phyloP scores from a whole-genome alignment of 306 rosid species.

The Acmispon strigosus region DNA sequence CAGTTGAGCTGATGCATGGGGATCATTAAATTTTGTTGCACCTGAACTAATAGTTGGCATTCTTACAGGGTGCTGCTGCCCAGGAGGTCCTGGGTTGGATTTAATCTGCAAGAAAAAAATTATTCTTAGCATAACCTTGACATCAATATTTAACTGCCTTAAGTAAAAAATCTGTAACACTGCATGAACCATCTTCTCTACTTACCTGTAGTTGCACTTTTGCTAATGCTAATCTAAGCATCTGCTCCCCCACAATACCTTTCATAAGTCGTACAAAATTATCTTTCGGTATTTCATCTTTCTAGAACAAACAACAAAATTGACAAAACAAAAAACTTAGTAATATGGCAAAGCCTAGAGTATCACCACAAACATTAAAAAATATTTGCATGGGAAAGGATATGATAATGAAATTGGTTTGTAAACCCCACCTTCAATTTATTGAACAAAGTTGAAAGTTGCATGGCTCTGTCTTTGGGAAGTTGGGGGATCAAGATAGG shows the following conservation, averaged over 20 bases:
- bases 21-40: conserved; percentile 53
- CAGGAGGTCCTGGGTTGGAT: conserved; percentile 38
- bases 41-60: conserved; percentile 51
- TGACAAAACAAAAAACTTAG: conserved; percentile 15
- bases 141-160: neutral
- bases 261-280: conserved; percentile 69
- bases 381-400: neutral
- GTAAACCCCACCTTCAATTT: conserved; percentile 57
- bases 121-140: conserved; percentile 12
- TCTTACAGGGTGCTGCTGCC: conserved; percentile 60
- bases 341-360: conserved; percentile 1
- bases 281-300: conserved; percentile 77
- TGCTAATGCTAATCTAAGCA: conserved; percentile 71
- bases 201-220: conserved; percentile 68
- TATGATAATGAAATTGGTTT: conserved; percentile 6
- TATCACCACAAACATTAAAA: neutral
- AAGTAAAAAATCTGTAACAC: neutral
- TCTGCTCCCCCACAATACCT: conserved; percentile 81
- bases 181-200: neutral
- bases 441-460: conserved; percentile 63
- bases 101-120: conserved; percentile 25
- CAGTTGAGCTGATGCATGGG: conserved; percentile 59
- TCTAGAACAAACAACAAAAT: conserved; percentile 41
- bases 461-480: conserved; percentile 75
- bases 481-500: conserved; percentile 82